Evolutionary conservation across 768 basidiomycete species (phyloP), one percentile per base, ranked within the genome.

Genomic region (Glaciozyma martinii): DNA sequence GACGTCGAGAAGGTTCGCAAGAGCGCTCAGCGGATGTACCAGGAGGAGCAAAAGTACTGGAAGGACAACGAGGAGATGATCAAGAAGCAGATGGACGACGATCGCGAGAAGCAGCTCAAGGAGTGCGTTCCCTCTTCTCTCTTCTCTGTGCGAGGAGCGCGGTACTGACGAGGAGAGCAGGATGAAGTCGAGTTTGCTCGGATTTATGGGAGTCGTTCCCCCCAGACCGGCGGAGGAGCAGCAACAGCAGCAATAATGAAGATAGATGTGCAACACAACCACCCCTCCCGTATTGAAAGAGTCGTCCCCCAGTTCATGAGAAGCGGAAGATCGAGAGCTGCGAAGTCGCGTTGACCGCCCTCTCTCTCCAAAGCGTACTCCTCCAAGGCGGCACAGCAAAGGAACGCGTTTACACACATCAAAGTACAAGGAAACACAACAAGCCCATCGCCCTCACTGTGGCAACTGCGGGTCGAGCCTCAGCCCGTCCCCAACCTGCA

Each of bases 11-110:
- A 64, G 61, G 47, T 62, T 29, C 66, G 72, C 50, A 71, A 72
- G 33, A 80, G 82, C 66, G 82, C 82, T 18, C 83, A 84, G 71
- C 74, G 72, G 43, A 76, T 78, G 56, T 84, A 83, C 76, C 76
- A 73, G 62, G 81, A 82, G 62, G 83, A 84, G 65, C 80, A 81
- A 63, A 78, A 80, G 59, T 83, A 82, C 71, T 79, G 84, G 66
- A 75, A 75, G 42, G 72, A 80, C 47, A 80, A 84, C 76, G 82
- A 80, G 73, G 79, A 70, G 42, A 77, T 81, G 56, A 82, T 83
- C 66, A 81, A 83, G 66, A 74, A 77, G 60, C 60, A 78, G 71
- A 74, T 83, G 70, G 82, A 83, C 71, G 82, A 82, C 59, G 82
- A 83, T 50, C 78, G 76, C 60, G 77, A 83, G 72, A 78, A 78